phyloP scores from a whole-genome alignment of 345 rosid species.

The Pugionium dolabratum region DNA sequence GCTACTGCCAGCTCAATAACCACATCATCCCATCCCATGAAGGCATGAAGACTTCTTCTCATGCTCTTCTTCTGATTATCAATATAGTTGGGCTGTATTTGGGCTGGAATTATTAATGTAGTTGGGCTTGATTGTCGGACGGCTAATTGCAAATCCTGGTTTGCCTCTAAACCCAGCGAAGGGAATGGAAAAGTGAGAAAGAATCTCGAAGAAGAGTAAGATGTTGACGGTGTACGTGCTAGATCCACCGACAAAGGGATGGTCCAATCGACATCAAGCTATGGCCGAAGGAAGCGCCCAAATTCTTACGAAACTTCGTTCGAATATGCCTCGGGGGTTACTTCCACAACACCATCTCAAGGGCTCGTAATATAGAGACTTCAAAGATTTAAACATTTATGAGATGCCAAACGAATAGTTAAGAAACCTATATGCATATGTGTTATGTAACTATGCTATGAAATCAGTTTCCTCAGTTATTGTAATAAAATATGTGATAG shows the following conservation, averaged over 20 bases:
- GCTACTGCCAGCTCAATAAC: too few species aligned
- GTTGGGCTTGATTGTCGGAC: too few species aligned
- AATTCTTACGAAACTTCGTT: constrained; percentile 89
- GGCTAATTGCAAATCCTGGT: too few species aligned
- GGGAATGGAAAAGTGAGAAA: too few species aligned
- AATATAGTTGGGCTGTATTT: too few species aligned
- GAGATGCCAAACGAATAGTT: background rate
- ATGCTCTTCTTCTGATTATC: too few species aligned
- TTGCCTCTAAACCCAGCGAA: too few species aligned
- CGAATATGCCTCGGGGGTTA: constrained; percentile 93
- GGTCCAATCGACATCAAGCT: constrained; percentile 92
- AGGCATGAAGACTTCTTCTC: too few species aligned
- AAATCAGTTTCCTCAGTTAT: background rate
- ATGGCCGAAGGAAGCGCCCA: constrained; percentile 95
- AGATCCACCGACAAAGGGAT: constrained; percentile 93
- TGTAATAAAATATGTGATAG: background rate
- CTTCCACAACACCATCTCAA: constrained; percentile 70
- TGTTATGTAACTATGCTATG: background rate
- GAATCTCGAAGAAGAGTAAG: background rate
- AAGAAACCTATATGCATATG: background rate
- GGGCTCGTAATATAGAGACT: background rate
- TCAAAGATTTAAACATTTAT: background rate
- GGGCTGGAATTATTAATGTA: too few species aligned
- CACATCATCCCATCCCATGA: too few species aligned
- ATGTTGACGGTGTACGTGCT: constrained; percentile 90